Evolutionary conservation across 1,284 basidiomycete genomes (phyloP), one percentile per base, ranked within the genome.

Genomic region (Leccinum subatratum): DNA sequence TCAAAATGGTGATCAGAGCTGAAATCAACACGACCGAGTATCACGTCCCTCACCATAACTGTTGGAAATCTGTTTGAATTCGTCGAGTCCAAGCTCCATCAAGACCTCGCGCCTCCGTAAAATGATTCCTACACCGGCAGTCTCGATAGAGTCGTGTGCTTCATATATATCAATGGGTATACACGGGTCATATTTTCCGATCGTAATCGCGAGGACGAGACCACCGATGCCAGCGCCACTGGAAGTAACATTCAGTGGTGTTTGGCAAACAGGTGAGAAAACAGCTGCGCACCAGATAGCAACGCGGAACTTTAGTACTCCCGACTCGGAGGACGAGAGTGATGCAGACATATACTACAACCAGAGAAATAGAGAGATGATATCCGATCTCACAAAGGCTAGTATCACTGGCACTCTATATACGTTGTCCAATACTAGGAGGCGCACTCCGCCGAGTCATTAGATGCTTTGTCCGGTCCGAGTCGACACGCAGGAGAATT

Each of bases 231-330:
- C 22, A 18, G 60, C 58, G 7, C 58, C 58, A 68, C 58, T 60
- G 3, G 62, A 66, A 16, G 67, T 54, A 7, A 64, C 68, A n/a
- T 3, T 59, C 12, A 71, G 28, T 34, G 4, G 9, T 5, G 12
- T 6, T 2, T 2, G 18, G 25, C 8, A 25, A 22, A 12, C 9
- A 18, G 56, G 30, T 1, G 4, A 12, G 20, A 25, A 39, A 11
- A 12, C 22, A 14, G 20, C 2, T 8, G 30, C 72, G 28, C 57
- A 73, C 69, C 71, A 73, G 18, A 71, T 70, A 14, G 72, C 70
- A 32, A 72, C 70, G 22, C 66, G 64, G 11, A 72, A 66, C 60
- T 64, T 70, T 25, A 25, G 25, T 34, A 61, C 18, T 45, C 16
- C 16, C 4, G 39, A 32, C 3, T 62, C 39, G 6, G 61, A 12